Base-by-base conservation (phyloP, 345 rosid genomes). In the Lumnitzera littorea region DNA sequence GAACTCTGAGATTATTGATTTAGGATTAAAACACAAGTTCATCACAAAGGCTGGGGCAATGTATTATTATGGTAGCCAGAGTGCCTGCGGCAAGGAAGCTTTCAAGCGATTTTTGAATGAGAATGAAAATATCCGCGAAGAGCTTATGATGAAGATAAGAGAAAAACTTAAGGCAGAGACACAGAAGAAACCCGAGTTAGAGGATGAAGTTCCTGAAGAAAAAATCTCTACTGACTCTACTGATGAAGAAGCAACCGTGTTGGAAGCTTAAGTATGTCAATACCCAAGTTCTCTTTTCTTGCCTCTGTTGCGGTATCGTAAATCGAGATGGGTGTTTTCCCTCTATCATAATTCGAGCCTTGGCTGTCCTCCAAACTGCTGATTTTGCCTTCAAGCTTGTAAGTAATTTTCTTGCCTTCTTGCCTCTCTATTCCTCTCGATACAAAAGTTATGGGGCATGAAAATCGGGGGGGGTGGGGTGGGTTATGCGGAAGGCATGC, bases 71-170 rank as follows among this genome's bases (percentile, higher is more conserved):
- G 76, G 82, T 36, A 89, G 68, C 46, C 64, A 71, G 62, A 83
- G 24, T 53, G 71, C 80, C 79, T 89, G 62, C 57, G 99, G 99
- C n/a, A 86, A 78, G 84, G 99, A 91, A 25, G 85, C 87, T 31
- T 55, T 95, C 15, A 91, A 77, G 78, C 62, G n/a, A 36, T 91
- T 71, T 52, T 68, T 95, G 46, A 68, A 61, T 55, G 73, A 71
- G 48, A 82, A 95, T 43, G 80, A 74, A 52, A 59, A 60, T 2
- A 70, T 57, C 13, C 67, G 74, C 5, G 95, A 88, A 73, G 98
- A 85, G 60, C 91, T 95, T 16, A 66, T 56, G 68, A 60, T 10
- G 46, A 84, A 71, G 74, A 85, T 95, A 13, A 82, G 72, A 72
- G 94, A 86, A 58, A 84, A 82, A 82, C 76, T 88, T 13, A 57